Evolutionary conservation across 768 basidiomycete genomes (phyloP), one percentile per base, ranked within the genome.

Genomic region (Neoboletus brunneissimus): DNA sequence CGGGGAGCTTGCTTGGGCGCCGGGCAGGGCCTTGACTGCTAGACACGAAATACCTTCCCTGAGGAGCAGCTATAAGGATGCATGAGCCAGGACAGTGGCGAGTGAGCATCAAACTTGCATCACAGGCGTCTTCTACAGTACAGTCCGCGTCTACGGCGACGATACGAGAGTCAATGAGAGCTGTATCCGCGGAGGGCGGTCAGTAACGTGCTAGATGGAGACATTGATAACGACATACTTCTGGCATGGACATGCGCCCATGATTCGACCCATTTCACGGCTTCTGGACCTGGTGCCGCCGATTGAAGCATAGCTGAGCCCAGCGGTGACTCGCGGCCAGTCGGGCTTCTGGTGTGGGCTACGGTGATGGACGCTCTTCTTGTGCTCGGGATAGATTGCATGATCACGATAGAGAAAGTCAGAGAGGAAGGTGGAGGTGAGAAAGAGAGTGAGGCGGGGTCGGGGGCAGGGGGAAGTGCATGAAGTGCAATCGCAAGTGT

Each of bases 61-160:
- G 22, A 90, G 76, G 20, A 92, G 76, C 5, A 80, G 65, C 90
- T 91, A 34, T 7, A 48, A 10, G 20, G 46, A 47, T 45, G 23
- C 27, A 37, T 58, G 41, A 60, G 43, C 27, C 34, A 38, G 27
- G 43, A 29, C 18, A 22, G n/a, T 15, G 29, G 34, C 49, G 46
- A 35, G 13, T 8, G 42, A 34, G 25, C 20, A 22, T 12, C 23
- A 47, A 44, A 73, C 79, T 64, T 64, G 87, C 90, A 60, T 90
- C 89, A 65, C 89, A 92, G 13, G 90, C 89, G 43, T 89, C 87
- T 68, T 93, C 90, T 18, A 93, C 91, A 48, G 81, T 85, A 9
- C 80, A 83, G 44, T 89, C 83, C n/a, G 81, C 81, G 53, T 85
- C 84, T 11, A 92, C 78, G 27, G 77, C 74, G 16, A 89, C 81